These are phyloP conservation scores for Melanopsichium pennsylvanicum DNA, from an alignment of 1,284 basidiomycete species.

Conservation along the genomic window DNA sequence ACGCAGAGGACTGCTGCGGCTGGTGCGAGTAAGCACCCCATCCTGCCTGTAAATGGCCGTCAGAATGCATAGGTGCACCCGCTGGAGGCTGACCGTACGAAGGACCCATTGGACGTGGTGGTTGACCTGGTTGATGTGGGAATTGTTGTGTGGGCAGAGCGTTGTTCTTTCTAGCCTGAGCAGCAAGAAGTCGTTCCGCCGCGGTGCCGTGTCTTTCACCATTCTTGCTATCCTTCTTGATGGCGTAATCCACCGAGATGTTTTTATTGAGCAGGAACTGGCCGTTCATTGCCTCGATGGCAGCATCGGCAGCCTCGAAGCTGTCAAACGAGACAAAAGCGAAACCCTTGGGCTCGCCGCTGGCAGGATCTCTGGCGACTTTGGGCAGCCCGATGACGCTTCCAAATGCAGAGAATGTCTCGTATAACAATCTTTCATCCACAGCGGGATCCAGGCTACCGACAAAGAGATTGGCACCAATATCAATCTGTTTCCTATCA, in stretches of 20 bases:
- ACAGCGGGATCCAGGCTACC: conserved; percentile 93
- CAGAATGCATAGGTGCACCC: not conserved
- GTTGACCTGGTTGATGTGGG: conserved; percentile 4
- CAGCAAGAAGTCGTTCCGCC: conserved; percentile 91
- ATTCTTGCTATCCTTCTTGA: conserved; percentile 99
- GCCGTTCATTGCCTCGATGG: conserved; percentile 93
- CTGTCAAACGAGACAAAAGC: conserved; percentile 97
- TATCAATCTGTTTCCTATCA: conserved; percentile 95
- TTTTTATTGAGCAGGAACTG: conserved; percentile 99
- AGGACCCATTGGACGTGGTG: conserved; percentile 7
- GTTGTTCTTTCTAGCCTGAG: conserved; percentile 93
- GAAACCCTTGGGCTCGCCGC: conserved; percentile 90
- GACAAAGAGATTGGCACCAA: conserved; percentile 96
- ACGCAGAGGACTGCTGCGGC: not conserved
- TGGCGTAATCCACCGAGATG: conserved; percentile 93
- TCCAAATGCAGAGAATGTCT: conserved; percentile 94
- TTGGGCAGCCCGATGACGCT: conserved; percentile 92
- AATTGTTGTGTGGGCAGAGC: conserved; percentile 72
- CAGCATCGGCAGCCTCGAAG: conserved; percentile 95
- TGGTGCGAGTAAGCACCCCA: conserved; percentile 16
- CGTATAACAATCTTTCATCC: conserved; percentile 89
- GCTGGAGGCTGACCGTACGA: not conserved
- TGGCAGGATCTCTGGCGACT: conserved; percentile 85
- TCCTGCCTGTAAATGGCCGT: conserved; percentile 3
- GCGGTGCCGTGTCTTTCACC: conserved; percentile 91